Base-by-base conservation (phyloP, 345 rosid species). In the Firmiana major region DNA sequence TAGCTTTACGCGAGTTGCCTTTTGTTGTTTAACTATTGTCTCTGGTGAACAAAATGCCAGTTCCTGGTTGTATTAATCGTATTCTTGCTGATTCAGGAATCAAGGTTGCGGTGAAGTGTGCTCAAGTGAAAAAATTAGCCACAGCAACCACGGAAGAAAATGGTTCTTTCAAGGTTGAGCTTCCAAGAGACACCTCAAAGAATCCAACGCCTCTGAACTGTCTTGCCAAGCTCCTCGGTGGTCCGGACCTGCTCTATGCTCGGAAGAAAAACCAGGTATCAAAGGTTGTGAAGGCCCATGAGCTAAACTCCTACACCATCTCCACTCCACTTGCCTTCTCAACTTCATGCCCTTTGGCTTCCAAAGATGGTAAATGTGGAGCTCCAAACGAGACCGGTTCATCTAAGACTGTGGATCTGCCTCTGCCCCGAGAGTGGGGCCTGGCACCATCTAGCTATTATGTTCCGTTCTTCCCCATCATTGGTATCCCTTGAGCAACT, bases 381-480 rank as follows among this genome's bases (percentile, higher is more conserved):
- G 77, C 63, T 10, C 3, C 16, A 11, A 63, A 49, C 77, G 46
- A 4, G 15, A 48, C 84, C 26, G 87, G 83, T 24, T 86, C 92
- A 16, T 89, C 97, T 17, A 90, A 88, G 90, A 93, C 97, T 15
- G 3, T 91, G 43, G 88, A 94, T 80, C 71, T 94, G 71, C 98
- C 98, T 12, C 76, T 94, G 16, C 98, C 98, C 4, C 76, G 31
- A 3, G 95, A 89, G 67, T 94, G 98, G 98, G 98, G 98, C 3
- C 80, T 94, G 16, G 94, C 98, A 38, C 98, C 97, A 12, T 81
- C 97, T 3, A 94, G 98, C 85, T 91, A 86, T 53, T 94, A 94
- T 36, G 0, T 85, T 64, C 97, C 97, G 46, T 88, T 91, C 86
- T 6, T 93, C 75, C 98, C 98, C 69, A 93, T 94, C 74, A 89